phyloP scores from a whole-genome alignment of 768 basidiomycete genomes.

The Naematelia encephala region DNA sequence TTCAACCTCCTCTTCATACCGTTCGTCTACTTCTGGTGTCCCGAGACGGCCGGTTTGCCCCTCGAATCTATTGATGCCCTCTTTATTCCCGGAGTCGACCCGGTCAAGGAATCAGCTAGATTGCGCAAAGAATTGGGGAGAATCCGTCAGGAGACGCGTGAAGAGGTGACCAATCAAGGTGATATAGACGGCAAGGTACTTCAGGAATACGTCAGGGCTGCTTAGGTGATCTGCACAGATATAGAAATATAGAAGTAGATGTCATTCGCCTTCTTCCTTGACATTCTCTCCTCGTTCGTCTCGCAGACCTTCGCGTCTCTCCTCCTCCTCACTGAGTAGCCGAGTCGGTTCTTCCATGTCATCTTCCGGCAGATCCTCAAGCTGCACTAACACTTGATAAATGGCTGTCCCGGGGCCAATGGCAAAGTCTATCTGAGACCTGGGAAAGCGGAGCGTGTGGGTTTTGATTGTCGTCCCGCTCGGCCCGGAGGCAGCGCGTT shows the following conservation, averaged over 20 bases:
- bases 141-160: not conserved
- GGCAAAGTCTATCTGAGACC: conserved; percentile 73
- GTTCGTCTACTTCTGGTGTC: conserved; percentile 21
- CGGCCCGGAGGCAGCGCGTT: conserved; percentile 52
- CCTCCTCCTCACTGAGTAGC: conserved; percentile 33
- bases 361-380: conserved; percentile 56
- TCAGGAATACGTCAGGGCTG: not conserved
- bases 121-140: not conserved
- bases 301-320: conserved; percentile 48
- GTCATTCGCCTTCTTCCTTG: conserved; percentile 24
- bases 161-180: not conserved
- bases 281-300: conserved; percentile 26
- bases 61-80: conserved; percentile 23
- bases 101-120: conserved; percentile 1
- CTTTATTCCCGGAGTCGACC: conserved; percentile 8
- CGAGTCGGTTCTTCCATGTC: conserved; percentile 22
- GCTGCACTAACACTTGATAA: conserved; percentile 63
- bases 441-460: conserved; percentile 51
- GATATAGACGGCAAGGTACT: not conserved
- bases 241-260: too few relatives aligned
- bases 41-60: conserved; percentile 19
- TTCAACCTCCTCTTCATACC: conserved; percentile 22
- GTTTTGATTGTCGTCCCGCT: not conserved
- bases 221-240: not conserved
- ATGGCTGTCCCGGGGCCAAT: conserved; percentile 68